These are phyloP conservation scores for Ormosia semicastrata DNA, from an alignment of 306 rosid species.

Conservation along the genomic window DNA sequence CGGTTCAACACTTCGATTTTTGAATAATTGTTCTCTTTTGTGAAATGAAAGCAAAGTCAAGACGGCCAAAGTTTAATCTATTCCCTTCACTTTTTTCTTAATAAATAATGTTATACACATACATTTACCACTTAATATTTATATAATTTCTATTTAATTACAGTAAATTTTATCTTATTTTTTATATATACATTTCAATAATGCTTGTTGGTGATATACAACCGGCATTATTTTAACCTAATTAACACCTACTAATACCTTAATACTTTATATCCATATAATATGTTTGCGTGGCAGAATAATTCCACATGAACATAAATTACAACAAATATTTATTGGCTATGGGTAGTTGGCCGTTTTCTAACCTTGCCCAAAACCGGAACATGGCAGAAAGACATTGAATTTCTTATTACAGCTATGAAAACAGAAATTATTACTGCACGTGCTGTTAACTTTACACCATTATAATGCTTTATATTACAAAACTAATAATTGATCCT, in stretches of 20 bases:
- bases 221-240: background rate
- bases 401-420: background rate
- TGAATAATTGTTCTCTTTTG: background rate
- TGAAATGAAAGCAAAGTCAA: background rate
- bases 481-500: background rate
- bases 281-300: background rate
- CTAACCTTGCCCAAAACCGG: background rate
- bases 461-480: background rate
- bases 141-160: no score
- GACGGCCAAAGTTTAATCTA: background rate
- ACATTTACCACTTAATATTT: no score
- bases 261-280: background rate
- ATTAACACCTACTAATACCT: background rate
- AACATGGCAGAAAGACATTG: background rate
- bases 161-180: no score
- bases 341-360: background rate
- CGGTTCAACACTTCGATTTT: background rate
- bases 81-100: no score
- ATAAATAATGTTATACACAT: no score
- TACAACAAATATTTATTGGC: no score
- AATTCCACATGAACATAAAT: background rate
- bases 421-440: background rate
- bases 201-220: no score
- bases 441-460: constrained; percentile 12
- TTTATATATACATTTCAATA: no score